phyloP scores from a whole-genome alignment of 2,329 filamentous ascomycete genomes.

The Fusarium hainanense region DNA sequence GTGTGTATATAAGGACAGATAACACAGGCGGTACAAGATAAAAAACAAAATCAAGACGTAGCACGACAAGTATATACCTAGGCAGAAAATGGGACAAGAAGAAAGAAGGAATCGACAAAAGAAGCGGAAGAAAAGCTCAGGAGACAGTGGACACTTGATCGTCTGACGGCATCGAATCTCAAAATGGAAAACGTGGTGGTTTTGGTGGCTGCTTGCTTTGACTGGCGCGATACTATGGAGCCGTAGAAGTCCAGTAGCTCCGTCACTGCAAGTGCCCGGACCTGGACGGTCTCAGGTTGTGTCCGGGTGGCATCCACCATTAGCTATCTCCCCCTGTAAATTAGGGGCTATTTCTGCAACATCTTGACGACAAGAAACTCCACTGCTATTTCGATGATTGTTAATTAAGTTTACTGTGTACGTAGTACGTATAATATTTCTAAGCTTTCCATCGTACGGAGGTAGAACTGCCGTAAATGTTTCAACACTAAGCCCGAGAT shows the following conservation, averaged over 20 bases:
- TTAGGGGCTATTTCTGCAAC: conserved; percentile 21
- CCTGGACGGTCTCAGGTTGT: conserved; percentile 17
- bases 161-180: conserved; percentile 34
- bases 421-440: not conserved
- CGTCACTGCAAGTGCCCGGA: conserved; percentile 5
- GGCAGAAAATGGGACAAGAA: not conserved
- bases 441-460: not conserved
- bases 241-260: conserved; percentile 10
- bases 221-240: conserved; percentile 8
- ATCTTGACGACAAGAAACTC: conserved; percentile 17
- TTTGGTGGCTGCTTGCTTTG: conserved; percentile 35
- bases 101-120: conserved; percentile 3
- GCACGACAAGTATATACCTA: not conserved
- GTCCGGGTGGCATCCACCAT: conserved; percentile 8
- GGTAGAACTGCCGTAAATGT: conserved; percentile 21
- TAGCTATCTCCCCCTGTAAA: conserved; percentile 25
- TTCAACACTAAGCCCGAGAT: conserved; percentile 13
- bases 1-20: conserved; percentile 5
- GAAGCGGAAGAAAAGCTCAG: conserved; percentile 26
- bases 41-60: not conserved
- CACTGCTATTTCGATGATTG: conserved; percentile 12
- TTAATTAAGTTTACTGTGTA: not conserved
- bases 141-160: conserved; percentile 39
- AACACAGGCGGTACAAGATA: not conserved
- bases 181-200: conserved; percentile 32